Evolutionary conservation across 2,329 filamentous ascomycete species (phyloP).

Genomic region (Stylonectria norvegica): DNA sequence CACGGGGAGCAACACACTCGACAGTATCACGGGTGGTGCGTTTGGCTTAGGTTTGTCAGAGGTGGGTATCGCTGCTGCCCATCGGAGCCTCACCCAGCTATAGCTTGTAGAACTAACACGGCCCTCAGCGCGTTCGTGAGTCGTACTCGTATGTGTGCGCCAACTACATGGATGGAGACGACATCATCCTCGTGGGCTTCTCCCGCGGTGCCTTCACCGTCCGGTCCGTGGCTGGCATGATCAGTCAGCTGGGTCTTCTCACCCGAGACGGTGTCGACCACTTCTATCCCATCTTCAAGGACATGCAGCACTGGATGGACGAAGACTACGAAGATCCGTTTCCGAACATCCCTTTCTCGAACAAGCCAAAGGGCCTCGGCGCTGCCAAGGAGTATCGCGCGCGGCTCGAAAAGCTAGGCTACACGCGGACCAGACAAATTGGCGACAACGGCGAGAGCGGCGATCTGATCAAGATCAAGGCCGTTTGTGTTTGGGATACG

Average conservation of each 20-base stretch:
- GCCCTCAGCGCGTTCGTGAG: conserved; percentile 51
- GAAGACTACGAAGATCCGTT: conserved; percentile 45
- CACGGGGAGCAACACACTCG: conserved; percentile 47
- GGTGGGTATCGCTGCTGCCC: conserved; percentile 35
- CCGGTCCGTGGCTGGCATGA: conserved; percentile 53
- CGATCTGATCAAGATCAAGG: conserved; percentile 43
- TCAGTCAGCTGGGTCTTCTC: conserved; percentile 48
- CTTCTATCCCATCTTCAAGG: conserved; percentile 55
- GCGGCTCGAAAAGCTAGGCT: conserved; percentile 41
- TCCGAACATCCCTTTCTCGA: conserved; percentile 42
- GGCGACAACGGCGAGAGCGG: conserved; percentile 37
- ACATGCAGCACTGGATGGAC: conserved; percentile 53
- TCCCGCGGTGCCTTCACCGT: conserved; percentile 58
- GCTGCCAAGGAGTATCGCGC: conserved; percentile 43
- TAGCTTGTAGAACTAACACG: conserved; percentile 7
- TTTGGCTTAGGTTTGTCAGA: conserved; percentile 54
- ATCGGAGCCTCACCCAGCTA: too few relatives aligned
- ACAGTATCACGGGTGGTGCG: conserved; percentile 51
- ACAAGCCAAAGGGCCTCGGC: conserved; percentile 46
- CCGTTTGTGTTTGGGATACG: conserved; percentile 47
- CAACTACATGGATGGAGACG: conserved; percentile 58
- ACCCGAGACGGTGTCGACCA: conserved; percentile 51
- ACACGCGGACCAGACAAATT: conserved; percentile 42
- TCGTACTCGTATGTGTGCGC: conserved; percentile 60
- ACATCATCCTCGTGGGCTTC: conserved; percentile 56